A percentile compares a stretch with the other conserved stretches of the same genome.
Conservation (phyloP, 148 eudicot species). For the Rhododendron kiyosumense region DNA sequence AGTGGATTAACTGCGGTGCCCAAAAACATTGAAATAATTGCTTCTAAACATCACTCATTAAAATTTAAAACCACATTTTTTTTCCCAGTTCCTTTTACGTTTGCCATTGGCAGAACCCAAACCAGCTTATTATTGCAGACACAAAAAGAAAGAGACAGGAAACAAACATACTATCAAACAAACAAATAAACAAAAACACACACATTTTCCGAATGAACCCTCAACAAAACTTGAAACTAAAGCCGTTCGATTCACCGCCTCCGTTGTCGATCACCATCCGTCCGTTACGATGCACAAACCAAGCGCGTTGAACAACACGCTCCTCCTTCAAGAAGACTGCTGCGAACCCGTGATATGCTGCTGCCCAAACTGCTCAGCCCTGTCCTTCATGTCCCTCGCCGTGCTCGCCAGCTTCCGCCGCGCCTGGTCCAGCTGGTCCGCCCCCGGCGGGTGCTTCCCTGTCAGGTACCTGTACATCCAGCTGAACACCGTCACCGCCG, state of each 20-base stretch:
- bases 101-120: neutral
- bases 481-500: constrained; percentile 28
- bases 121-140: neutral
- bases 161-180: neutral
- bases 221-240: neutral
- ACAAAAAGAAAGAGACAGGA: neutral
- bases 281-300: neutral
- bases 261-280: neutral
- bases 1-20: too few relatives aligned
- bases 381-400: constrained; percentile 29
- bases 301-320: neutral
- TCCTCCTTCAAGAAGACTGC: neutral
- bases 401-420: constrained; percentile 33
- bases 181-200: neutral
- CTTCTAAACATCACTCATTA: too few relatives aligned
- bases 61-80: neutral
- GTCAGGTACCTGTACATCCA: constrained; percentile 44
- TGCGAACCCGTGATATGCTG: constrained; percentile 4
- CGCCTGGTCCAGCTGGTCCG: constrained; percentile 34
- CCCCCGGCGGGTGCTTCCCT: constrained; percentile 30
- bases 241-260: neutral
- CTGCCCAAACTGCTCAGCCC: constrained; percentile 28
- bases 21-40: too few relatives aligned
- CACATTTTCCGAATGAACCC: neutral
- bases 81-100: neutral